Evolutionary conservation across 805 yeast species (phyloP).

Genomic region (Deakozyma indianensis): DNA sequence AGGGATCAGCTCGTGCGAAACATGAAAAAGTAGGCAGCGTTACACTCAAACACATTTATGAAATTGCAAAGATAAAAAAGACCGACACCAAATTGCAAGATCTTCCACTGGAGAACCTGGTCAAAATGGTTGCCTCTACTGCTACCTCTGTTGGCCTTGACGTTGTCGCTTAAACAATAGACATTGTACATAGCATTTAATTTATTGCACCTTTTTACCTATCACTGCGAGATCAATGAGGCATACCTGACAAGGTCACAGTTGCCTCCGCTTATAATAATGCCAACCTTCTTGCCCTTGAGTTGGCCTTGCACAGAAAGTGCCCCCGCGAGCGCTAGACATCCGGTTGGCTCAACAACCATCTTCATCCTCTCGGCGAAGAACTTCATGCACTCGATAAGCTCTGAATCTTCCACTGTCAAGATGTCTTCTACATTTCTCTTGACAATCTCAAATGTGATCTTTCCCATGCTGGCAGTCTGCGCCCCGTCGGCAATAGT

Average conservation of each 20-base stretch:
- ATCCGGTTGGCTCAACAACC: constrained; percentile 13
- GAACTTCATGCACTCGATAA: constrained; percentile 9
- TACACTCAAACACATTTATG: constrained; percentile 81
- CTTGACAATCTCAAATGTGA: constrained; percentile 10
- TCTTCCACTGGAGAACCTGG: constrained; percentile 57
- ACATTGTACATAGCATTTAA: background rate
- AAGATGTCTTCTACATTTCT: constrained; percentile 10
- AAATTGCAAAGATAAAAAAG: constrained; percentile 86
- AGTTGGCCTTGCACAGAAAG: constrained; percentile 5
- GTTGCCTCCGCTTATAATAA: constrained; percentile 8
- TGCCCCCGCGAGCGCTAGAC: constrained; percentile 11
- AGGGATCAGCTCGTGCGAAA: constrained; percentile 55
- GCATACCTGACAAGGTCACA: constrained; percentile 6
- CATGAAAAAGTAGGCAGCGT: constrained; percentile 39
- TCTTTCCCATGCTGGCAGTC: constrained; percentile 12
- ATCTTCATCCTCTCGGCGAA: constrained; percentile 13
- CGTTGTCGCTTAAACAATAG: constrained; percentile 44
- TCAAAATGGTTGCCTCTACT: constrained; percentile 70
- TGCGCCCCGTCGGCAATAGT: constrained; percentile 15
- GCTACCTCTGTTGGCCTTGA: constrained; percentile 84
- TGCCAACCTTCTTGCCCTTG: constrained; percentile 5
- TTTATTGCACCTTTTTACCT: background rate
- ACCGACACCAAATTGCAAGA: constrained; percentile 65
- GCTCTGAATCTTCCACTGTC: constrained; percentile 11
- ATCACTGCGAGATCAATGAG: background rate